A percentile compares a stretch with the other conserved stretches of the same genome.
Conservation (phyloP, 1,139 yeast species). For the Lodderomyces elongisporus region DNA sequence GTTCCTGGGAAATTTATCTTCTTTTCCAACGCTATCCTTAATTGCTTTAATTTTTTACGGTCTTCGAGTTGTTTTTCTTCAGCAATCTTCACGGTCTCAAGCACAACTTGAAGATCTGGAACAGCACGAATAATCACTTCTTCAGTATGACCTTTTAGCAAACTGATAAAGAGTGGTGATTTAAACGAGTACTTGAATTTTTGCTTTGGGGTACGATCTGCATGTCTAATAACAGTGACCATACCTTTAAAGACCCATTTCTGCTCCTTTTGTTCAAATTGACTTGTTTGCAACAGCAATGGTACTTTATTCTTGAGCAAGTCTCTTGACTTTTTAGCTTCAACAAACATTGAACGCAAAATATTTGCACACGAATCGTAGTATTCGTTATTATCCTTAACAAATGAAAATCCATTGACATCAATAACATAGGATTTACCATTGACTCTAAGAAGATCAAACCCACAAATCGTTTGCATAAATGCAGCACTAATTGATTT, state of each 20-base stretch:
- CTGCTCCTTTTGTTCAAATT: conserved; percentile 76
- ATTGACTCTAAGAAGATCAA: conserved; percentile 84
- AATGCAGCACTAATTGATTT: conserved; percentile 66
- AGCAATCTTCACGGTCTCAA: conserved; percentile 81
- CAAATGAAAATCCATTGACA: conserved; percentile 97
- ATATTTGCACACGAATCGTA: conserved; percentile 82
- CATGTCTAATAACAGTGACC: conserved; percentile 90
- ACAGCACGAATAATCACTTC: conserved; percentile 93
- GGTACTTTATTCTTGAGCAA: conserved; percentile 38
- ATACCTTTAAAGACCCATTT: conserved; percentile 96
- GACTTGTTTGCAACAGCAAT: conserved; percentile 21
- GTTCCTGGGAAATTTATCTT: conserved; percentile 93
- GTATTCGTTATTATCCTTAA: conserved; percentile 83
- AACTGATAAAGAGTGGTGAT: conserved; percentile 77
- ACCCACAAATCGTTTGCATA: conserved; percentile 97
- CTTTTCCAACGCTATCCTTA: conserved; percentile 80
- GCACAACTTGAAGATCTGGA: conserved; percentile 76
- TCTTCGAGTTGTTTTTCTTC: conserved; percentile 78
- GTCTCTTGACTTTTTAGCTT: conserved; percentile 46
- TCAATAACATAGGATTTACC: conserved; percentile 92
- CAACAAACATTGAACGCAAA: conserved; percentile 66
- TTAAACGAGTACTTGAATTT: conserved; percentile 94
- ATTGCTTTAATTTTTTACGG: conserved; percentile 63
- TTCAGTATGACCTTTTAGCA: conserved; percentile 90
- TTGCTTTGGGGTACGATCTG: conserved; percentile 99